Conservation (phyloP, 2,329 filamentous ascomycete genomes). For the Hypoxylon sp. region DNA sequence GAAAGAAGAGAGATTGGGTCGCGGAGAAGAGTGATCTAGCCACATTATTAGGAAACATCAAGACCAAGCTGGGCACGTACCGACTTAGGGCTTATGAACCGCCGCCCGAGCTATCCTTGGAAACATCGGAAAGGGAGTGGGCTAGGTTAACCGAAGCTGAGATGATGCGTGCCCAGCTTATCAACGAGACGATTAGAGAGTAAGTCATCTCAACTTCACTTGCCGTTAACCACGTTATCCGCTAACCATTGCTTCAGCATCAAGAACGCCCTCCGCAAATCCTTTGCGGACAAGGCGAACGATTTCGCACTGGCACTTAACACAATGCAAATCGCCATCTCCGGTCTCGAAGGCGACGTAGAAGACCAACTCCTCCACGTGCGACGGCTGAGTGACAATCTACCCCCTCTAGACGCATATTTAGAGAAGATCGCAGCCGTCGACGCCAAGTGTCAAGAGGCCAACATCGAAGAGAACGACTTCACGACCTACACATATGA, state of each 20-base stretch:
- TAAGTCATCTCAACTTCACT: constrained; percentile 59
- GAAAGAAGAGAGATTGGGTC: constrained; percentile 94
- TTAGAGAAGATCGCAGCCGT: constrained; percentile 88
- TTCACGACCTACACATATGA: constrained; percentile 99
- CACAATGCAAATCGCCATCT: constrained; percentile 94
- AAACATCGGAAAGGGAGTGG: constrained; percentile 89
- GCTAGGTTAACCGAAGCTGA: constrained; percentile 83
- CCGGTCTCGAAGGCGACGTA: constrained; percentile 95
- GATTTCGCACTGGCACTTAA: constrained; percentile 97
- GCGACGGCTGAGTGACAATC: constrained; percentile 84
- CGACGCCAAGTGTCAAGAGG: constrained; percentile 91
- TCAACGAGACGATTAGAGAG: constrained; percentile 98
- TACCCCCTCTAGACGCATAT: constrained; percentile 92
- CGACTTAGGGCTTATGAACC: constrained; percentile 92
- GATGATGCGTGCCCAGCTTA: constrained; percentile 89
- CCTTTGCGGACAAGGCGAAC: constrained; percentile 98
- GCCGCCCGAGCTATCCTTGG: constrained; percentile 84
- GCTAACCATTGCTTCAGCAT: constrained; percentile 70
- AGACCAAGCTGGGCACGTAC: constrained; percentile 97
- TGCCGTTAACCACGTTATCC: neutral
- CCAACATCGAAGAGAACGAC: constrained; percentile 99
- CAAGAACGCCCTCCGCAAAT: constrained; percentile 92
- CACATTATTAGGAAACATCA: constrained; percentile 95
- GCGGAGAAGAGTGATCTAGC: constrained; percentile 97
- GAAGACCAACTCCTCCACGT: constrained; percentile 95